phyloP scores from a whole-genome alignment of 2,329 filamentous ascomycete genomes.

The Dactylellina leptospora region DNA sequence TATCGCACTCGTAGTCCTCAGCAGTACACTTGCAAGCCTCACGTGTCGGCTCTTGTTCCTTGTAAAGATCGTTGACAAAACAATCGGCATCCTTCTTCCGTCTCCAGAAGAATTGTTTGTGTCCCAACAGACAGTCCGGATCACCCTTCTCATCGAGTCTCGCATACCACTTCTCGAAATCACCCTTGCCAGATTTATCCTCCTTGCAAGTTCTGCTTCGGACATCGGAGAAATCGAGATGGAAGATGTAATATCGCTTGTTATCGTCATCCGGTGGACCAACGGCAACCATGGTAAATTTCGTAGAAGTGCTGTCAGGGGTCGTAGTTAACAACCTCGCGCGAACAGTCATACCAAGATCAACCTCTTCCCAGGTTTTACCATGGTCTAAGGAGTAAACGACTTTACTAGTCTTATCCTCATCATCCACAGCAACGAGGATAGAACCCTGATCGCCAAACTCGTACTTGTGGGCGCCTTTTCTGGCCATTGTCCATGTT shows the following conservation, averaged over 20 bases:
- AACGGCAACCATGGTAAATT: conserved; percentile 80
- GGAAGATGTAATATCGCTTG: conserved; percentile 71
- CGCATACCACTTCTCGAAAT: conserved; percentile 86
- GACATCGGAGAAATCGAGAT: conserved; percentile 83
- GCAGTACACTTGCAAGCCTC: conserved; percentile 82
- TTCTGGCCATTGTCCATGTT: conserved; percentile 77
- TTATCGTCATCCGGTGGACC: conserved; percentile 65
- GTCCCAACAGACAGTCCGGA: conserved; percentile 91
- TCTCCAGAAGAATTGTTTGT: conserved; percentile 84
- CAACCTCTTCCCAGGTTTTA: conserved; percentile 77
- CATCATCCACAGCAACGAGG: conserved; percentile 80
- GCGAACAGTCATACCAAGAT: conserved; percentile 73
- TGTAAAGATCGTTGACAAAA: conserved; percentile 85
- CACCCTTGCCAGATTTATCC: conserved; percentile 63
- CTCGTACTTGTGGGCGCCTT: conserved; percentile 92
- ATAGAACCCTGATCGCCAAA: conserved; percentile 94
- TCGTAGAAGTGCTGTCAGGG: conserved; percentile 89
- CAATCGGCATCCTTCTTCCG: conserved; percentile 89
- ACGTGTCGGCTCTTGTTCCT: conserved; percentile 75
- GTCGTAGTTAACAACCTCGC: conserved; percentile 84
- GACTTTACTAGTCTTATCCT: conserved; percentile 69
- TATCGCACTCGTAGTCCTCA: conserved; percentile 94
- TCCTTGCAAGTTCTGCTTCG: conserved; percentile 79
- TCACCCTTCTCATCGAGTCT: conserved; percentile 81
- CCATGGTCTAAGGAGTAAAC: conserved; percentile 91